Conservation (phyloP, 441 rosid species). For the Jatropha podagrica region DNA sequence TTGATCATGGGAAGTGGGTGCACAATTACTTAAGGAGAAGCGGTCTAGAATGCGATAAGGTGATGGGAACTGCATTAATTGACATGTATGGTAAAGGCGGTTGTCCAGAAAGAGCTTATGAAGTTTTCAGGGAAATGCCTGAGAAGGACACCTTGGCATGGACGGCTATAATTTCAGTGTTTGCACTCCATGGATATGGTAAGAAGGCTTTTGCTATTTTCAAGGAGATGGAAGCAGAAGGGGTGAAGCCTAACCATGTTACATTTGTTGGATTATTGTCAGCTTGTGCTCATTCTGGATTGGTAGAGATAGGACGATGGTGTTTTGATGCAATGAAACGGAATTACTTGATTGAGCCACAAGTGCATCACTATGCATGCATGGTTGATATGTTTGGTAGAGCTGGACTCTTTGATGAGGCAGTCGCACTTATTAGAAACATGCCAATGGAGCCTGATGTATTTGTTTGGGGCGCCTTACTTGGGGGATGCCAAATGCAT, state of each 20-base stretch:
- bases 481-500: slow-evolving; percentile 62
- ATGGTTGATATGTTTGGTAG: slow-evolving; percentile 54
- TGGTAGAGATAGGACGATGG: slow-evolving; percentile 47
- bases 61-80: slow-evolving; percentile 53
- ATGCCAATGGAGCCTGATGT: slow-evolving; percentile 62
- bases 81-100: slow-evolving; percentile 75
- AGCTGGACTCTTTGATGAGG: slow-evolving; percentile 55
- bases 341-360: slow-evolving; percentile 43
- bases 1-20: slow-evolving; percentile 56
- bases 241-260: slow-evolving; percentile 54
- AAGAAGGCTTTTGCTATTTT: slow-evolving; percentile 48
- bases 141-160: slow-evolving; percentile 50
- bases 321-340: slow-evolving; percentile 42
- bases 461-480: slow-evolving; percentile 61
- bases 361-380: slow-evolving; percentile 56
- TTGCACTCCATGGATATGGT: slow-evolving; percentile 50
- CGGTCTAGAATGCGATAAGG: slow-evolving; percentile 47
- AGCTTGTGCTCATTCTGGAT: slow-evolving; percentile 63
- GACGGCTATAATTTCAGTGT: slow-evolving; percentile 62
- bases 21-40: slow-evolving; percentile 47
- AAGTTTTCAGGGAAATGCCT: slow-evolving; percentile 46
- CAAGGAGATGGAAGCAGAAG: slow-evolving; percentile 42
- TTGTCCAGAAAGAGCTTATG: slow-evolving; percentile 42
- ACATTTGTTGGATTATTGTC: slow-evolving; percentile 57
- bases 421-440: slow-evolving; percentile 38